Conservation (phyloP, 371 early-diverging fungal species). For the Dichotomocladium elegans region DNA sequence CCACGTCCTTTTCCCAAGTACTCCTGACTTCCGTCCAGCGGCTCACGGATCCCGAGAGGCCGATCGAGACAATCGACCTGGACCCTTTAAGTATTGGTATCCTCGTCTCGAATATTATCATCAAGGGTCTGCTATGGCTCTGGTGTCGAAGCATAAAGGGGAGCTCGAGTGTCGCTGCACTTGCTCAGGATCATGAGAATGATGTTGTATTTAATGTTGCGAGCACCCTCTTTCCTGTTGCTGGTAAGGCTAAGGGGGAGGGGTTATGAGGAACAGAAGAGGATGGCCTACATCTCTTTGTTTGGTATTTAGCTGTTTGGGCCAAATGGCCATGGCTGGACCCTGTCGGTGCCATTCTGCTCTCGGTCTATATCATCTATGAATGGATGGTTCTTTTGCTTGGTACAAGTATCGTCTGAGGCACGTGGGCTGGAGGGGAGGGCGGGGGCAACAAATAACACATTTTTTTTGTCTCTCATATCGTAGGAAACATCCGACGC, state of each 20-base stretch:
- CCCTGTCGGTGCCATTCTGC: slow-evolving; percentile 54
- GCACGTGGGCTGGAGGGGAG: background rate
- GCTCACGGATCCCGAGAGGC: slow-evolving; percentile 25
- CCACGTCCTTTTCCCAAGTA: slow-evolving; percentile 60
- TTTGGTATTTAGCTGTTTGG: slow-evolving; percentile 17
- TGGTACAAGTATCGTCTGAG: slow-evolving; percentile 26
- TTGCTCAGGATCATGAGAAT: slow-evolving; percentile 64
- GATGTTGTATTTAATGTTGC: slow-evolving; percentile 62
- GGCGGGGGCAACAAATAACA: background rate
- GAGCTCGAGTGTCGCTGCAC: slow-evolving; percentile 53
- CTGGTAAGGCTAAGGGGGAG: too few relatives aligned
- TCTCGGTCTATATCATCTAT: slow-evolving; percentile 57
- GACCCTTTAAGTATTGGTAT: slow-evolving; percentile 29
- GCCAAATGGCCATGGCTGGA: slow-evolving; percentile 50
- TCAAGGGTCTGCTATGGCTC: slow-evolving; percentile 51
- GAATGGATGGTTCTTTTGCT: slow-evolving; percentile 57
- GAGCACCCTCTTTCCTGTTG: slow-evolving; percentile 52
- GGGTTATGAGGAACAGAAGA: too few relatives aligned
- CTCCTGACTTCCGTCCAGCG: slow-evolving; percentile 50
- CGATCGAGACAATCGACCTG: slow-evolving; percentile 43
- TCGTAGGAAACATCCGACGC: slow-evolving; percentile 49
- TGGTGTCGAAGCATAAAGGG: slow-evolving; percentile 59
- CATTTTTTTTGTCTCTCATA: too few relatives aligned
- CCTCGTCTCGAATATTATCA: slow-evolving; percentile 40
- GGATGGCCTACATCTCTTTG: too few relatives aligned